Base-by-base conservation (phyloP, 1,284 basidiomycete species). In the Ganoderma resinaceum region DNA sequence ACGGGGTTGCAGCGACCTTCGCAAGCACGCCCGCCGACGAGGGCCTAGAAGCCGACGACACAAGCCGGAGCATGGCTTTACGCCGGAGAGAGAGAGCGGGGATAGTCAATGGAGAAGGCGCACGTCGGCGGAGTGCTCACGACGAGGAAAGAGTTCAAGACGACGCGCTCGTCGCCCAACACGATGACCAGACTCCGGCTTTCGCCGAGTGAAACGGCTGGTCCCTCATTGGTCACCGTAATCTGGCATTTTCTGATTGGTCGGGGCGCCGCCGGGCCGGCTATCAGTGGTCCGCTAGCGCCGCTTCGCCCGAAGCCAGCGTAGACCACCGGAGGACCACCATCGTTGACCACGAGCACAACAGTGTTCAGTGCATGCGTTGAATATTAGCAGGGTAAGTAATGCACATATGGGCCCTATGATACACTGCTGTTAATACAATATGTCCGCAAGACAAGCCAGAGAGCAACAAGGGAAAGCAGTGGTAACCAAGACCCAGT, bases 1-100 rank as follows among this genome's bases (percentile, higher is more conserved):
- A 78, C 69, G 82, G 75, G 29, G 79, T 81, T 72, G 81, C 82
- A 71, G 83, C 84, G 72, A 85, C 86, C 79, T 88, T 89, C 78
- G 87, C 88, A 83, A 91, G 84, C 82, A 87, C 83, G 75, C 89
- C 88, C 83, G 87, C 84, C 76, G 88, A 86, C 72, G 88, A 79
- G 71, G 90, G 87, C 78, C 88, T 78, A 49, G 81, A 80, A 70
- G 78, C 80, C 69, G 79, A 84, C 77, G 88, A 86, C 66, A 90
- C 89, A 73, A 91, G 81, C 77, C 90, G 87, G 78, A 91, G 80
- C 90, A 91, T 91, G 70, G 72, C 78, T 68, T 37, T 65, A 40
- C 66, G 72, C 72, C 73, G 63, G 61, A 49, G 43, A 65, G 66
- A 68, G 62, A 63, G 66, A 69, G 59, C 64, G 70, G 59, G 43